Percentiles rank a stretch among this genome's conserved stretches.
Evolutionary conservation across 164 flowering plant genomes (phyloP).

Genomic region (Echeveria elegans): DNA sequence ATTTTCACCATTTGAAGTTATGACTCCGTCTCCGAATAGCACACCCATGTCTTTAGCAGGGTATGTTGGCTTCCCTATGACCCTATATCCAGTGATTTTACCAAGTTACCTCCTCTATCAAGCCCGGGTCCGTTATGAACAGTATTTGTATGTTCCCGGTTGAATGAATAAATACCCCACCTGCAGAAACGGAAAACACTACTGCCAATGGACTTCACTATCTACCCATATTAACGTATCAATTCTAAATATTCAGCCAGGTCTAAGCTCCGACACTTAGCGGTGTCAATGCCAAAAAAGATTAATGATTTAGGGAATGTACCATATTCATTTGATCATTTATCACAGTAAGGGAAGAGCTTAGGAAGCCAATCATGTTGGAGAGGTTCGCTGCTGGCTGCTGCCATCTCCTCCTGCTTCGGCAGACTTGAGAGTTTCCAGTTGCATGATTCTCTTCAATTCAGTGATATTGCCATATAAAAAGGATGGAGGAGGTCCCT

Average conservation of each 20-base stretch:
- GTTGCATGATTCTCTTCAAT: conserved; percentile 9
- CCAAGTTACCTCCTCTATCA: conserved; percentile 30
- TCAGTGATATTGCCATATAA: conserved; percentile 11
- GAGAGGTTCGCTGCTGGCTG: neutral
- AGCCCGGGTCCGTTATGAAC: conserved; percentile 21
- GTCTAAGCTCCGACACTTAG: too few species aligned
- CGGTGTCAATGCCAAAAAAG: too few species aligned
- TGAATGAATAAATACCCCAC: conserved; percentile 22
- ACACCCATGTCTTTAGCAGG: conserved; percentile 29
- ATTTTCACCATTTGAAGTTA: conserved; percentile 32
- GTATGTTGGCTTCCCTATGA: conserved; percentile 44
- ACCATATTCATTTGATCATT: conserved; percentile 24
- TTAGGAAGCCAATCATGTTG: conserved; percentile 22
- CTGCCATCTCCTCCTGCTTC: neutral
- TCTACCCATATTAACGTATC: neutral
- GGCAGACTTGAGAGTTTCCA: neutral
- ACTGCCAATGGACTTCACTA: too few species aligned
- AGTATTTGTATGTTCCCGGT: conserved; percentile 26
- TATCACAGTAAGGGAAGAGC: conserved; percentile 15
- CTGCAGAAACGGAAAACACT: conserved; percentile 11
- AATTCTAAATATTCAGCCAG: neutral
- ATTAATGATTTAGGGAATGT: neutral
- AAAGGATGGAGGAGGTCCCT: conserved; percentile 10
- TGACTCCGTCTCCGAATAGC: conserved; percentile 36
- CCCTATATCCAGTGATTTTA: conserved; percentile 30